phyloP scores from a whole-genome alignment of 2,329 filamentous ascomycete species.

The Graphilbum sp. region DNA sequence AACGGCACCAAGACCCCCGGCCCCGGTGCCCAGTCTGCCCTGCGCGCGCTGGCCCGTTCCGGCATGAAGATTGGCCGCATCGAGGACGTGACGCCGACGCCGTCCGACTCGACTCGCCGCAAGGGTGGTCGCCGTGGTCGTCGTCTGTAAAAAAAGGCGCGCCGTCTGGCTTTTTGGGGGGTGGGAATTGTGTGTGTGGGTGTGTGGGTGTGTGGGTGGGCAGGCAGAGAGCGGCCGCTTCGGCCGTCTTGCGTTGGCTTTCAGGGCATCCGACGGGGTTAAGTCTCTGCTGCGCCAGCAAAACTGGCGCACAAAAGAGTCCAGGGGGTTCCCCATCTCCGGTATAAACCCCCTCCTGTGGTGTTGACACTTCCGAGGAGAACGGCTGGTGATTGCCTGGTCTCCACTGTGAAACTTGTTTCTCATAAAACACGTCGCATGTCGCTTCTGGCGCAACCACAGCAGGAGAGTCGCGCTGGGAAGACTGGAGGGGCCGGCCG shows the following conservation, averaged over 20 bases:
- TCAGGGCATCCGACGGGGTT: not conserved
- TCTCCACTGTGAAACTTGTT: slow-evolving; percentile 36
- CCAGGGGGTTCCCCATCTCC: not conserved
- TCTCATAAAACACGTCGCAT: slow-evolving; percentile 30
- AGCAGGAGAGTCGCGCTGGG: slow-evolving; percentile 8
- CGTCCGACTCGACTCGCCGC: slow-evolving; percentile 97
- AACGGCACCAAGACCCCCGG: slow-evolving; percentile 99
- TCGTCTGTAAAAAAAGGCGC: slow-evolving; percentile 63
- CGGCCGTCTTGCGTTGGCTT: not conserved
- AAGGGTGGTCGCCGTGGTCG: slow-evolving; percentile 99
- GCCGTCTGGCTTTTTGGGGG: not conserved
- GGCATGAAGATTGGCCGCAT: slow-evolving; percentile 99
- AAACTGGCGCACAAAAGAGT: not conserved
- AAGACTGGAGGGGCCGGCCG: not conserved
- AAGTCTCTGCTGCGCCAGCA: slow-evolving; percentile 7
- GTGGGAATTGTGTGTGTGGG: no score
- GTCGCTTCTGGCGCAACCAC: slow-evolving; percentile 23
- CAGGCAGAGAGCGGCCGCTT: not conserved
- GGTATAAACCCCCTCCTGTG: slow-evolving; percentile 30
- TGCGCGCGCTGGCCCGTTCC: slow-evolving; percentile 95
- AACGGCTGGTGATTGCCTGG: slow-evolving; percentile 49
- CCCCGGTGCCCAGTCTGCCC: slow-evolving; percentile 95
- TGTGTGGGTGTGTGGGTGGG: slow-evolving; percentile 1
- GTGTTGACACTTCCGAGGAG: slow-evolving; percentile 57
- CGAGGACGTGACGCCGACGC: slow-evolving; percentile 98